Conservation (phyloP, 2,329 filamentous ascomycete genomes). For the Beauveria caledonica region DNA sequence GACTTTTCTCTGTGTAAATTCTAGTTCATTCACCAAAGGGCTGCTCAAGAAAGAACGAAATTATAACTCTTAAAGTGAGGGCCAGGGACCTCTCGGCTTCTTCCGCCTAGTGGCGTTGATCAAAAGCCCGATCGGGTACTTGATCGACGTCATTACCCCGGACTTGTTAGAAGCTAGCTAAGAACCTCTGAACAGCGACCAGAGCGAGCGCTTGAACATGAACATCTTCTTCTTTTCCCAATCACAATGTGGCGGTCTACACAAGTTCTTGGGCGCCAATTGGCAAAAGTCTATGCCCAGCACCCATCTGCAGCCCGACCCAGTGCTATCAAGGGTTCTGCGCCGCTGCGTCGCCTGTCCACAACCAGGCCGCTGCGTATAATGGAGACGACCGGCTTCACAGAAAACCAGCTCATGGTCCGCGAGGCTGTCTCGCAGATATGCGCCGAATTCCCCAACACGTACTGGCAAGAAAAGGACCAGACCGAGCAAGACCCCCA, state of each 20-base stretch:
- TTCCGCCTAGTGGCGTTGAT: background rate
- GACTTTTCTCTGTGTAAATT: constrained; percentile 20
- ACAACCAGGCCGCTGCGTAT: constrained; percentile 31
- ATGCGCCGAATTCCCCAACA: constrained; percentile 62
- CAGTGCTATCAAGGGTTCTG: background rate
- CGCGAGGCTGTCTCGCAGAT: constrained; percentile 61
- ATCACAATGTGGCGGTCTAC: background rate
- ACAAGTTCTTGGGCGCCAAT: background rate
- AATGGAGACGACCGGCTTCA: constrained; percentile 68
- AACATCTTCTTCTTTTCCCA: background rate
- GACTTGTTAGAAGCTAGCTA: background rate
- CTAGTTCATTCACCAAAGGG: background rate
- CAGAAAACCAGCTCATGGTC: constrained; percentile 63
- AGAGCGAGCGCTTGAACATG: background rate
- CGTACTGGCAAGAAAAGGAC: constrained; percentile 71
- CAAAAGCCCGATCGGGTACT: constrained; percentile 3
- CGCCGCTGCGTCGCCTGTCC: constrained; percentile 23
- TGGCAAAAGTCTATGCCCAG: background rate
- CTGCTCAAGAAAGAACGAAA: too few relatives aligned
- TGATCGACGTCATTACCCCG: background rate
- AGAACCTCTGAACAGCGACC: background rate
- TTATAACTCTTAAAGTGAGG: background rate
- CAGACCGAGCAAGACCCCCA: constrained; percentile 61
- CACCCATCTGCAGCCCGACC: background rate
- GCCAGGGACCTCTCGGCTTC: background rate